Evolutionary conservation across 148 eudicot species (phyloP).

Genomic region (Polygonum maritimum): DNA sequence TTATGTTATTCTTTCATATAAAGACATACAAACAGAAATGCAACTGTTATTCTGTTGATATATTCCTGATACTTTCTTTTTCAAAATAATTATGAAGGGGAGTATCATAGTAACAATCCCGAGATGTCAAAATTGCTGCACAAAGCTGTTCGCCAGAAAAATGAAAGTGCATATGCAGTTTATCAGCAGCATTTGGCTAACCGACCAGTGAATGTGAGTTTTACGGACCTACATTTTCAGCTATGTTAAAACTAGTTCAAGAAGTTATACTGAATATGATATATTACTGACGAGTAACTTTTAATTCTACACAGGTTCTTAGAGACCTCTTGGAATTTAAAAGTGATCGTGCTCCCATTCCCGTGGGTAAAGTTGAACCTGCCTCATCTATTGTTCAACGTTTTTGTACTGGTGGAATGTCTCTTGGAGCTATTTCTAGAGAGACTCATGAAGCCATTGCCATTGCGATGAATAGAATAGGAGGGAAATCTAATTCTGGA

Average conservation of each 20-base stretch:
- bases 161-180: constrained; percentile 92
- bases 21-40: background rate
- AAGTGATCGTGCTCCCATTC: constrained; percentile 85
- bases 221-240: background rate
- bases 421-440: constrained; percentile 98
- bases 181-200: constrained; percentile 98
- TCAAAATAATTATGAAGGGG: constrained; percentile 37
- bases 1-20: background rate
- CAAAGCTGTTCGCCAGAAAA: constrained; percentile 93
- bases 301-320: constrained; percentile 48
- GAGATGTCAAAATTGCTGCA: constrained; percentile 98
- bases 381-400: constrained; percentile 88
- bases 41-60: background rate
- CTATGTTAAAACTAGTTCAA: background rate
- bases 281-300: constrained; percentile 7
- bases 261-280: background rate
- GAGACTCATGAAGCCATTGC: constrained; percentile 99
- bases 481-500: constrained; percentile 97
- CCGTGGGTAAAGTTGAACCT: constrained; percentile 94
- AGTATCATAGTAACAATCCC: constrained; percentile 93
- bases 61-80: constrained; percentile 7
- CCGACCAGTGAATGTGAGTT: constrained; percentile 91
- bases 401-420: constrained; percentile 99
- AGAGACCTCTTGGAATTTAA: constrained; percentile 90
- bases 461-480: constrained; percentile 96